These are phyloP conservation scores for Fragilariopsis cylindrus DNA, from an alignment of 108 stramenopile species.

Conservation along the genomic window DNA sequence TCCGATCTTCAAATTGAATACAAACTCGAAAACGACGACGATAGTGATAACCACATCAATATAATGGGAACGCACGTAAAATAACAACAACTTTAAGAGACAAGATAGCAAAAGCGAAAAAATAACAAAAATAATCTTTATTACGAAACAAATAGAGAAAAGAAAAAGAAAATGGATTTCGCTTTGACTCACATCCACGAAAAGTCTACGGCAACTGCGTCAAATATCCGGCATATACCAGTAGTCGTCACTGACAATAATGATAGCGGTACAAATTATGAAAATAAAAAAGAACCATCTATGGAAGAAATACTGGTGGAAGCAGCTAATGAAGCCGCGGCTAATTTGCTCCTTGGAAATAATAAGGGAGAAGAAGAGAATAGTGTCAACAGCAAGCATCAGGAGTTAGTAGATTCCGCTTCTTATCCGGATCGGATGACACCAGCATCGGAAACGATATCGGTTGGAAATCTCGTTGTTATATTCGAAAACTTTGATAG, in stretches of 20 bases:
- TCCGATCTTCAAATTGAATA: too few species aligned
- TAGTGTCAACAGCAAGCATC: neutral
- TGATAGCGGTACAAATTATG: constrained; percentile 4
- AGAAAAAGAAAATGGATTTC: constrained; percentile 51
- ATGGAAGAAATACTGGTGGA: constrained; percentile 46
- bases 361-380: neutral
- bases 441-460: constrained; percentile 51
- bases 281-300: constrained; percentile 6
- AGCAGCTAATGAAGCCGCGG: constrained; percentile 75
- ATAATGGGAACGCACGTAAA: too few species aligned
- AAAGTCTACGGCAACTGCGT: constrained; percentile 45
- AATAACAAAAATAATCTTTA: too few species aligned
- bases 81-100: too few species aligned
- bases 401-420: constrained; percentile 37
- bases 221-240: constrained; percentile 44
- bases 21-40: too few species aligned
- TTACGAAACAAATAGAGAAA: neutral
- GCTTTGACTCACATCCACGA: constrained; percentile 36
- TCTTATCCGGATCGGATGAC: constrained; percentile 63
- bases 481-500: constrained; percentile 85
- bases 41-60: too few species aligned
- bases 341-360: constrained; percentile 60
- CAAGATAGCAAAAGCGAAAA: too few species aligned
- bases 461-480: constrained; percentile 66
- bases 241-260: neutral